phyloP scores from a whole-genome alignment of 768 basidiomycete species.

The Paxillus involutus region DNA sequence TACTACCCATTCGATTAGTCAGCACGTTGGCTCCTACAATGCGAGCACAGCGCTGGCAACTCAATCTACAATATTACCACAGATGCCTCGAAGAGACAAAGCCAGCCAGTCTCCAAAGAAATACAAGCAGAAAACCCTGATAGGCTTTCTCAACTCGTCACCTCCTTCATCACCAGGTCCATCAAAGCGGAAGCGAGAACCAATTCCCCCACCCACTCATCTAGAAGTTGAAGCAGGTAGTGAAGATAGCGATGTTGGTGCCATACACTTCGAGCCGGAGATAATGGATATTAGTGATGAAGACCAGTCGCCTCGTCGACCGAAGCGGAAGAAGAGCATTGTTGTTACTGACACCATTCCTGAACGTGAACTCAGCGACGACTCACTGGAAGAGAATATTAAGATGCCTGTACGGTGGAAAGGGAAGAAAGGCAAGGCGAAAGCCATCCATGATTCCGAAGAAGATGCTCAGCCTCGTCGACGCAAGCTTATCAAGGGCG shows the following conservation, averaged over 20 bases:
- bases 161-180: conserved; percentile 21
- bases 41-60: not conserved
- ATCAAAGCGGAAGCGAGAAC: conserved; percentile 15
- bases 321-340: conserved; percentile 17
- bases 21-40: not conserved
- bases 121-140: conserved; percentile 46
- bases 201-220: conserved; percentile 13
- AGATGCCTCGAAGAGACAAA: conserved; percentile 21
- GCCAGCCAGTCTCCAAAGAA: conserved; percentile 21
- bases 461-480: conserved; percentile 35
- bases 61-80: not conserved
- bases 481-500: conserved; percentile 44
- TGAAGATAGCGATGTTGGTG: conserved; percentile 46
- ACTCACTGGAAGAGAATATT: conserved; percentile 19
- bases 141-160: conserved; percentile 33
- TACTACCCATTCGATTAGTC: not conserved
- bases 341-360: conserved; percentile 15
- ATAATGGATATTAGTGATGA: conserved; percentile 20
- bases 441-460: conserved; percentile 30
- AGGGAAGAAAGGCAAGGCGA: conserved; percentile 22
- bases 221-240: conserved; percentile 23
- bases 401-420: conserved; percentile 18
- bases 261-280: conserved; percentile 50
- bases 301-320: conserved; percentile 25
- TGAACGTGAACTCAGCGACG: conserved; percentile 17